Evolutionary conservation across 2,329 filamentous ascomycete species (phyloP), one percentile per base, ranked within the genome.

Genomic region (Ceratocystis cubensis): DNA sequence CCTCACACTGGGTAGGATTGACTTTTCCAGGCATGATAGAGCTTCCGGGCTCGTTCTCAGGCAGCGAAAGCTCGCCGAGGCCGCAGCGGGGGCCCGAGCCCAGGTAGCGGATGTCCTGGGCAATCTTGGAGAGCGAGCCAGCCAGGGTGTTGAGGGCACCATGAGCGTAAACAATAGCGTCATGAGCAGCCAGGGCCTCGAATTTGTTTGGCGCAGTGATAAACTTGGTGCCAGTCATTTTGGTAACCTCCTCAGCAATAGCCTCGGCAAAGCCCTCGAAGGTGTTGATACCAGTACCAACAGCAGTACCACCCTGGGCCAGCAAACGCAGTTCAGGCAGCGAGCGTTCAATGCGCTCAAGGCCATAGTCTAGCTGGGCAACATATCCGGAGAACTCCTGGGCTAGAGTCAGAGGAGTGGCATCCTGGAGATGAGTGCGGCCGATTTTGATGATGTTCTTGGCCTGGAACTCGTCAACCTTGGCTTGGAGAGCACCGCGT

Each of bases 1-100:
- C 89, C 82, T 99, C 94, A 79, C 91, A 96, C 80, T 99, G 94
- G 41, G 94, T 99, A 41, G 94, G 94, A 82, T 99, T 99, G 76
- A 99, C 94, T 82, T 99, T 99, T 74, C 94, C 94, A 57, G 94
- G 94, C 94, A 99, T 99, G 81, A 99, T 97, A 72, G 89, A 95
- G 74, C 88, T 94, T 70, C 93, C 93, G 44, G 94, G 94, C 81
- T 99, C 94, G 80, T 99, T 99, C 81, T 99, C 94, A 30, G 94
- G 94, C 64, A 99, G 85, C 74, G 84, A 84, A 70, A 99, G 84
- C 81, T 99, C 94, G 71, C 92, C 93, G 25, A 97, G 87, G 73
- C 94, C 94, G 78, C 94, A 97, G 68, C 94, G 91, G 66, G 94
- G 94, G 17, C 94, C 94, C 71, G 90, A 96, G 72, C 94, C 94